A percentile compares a stretch with the other conserved stretches of the same genome.
These are phyloP conservation scores for Dictyophora rubrovolvata DNA, from an alignment of 768 basidiomycete species.

Conservation along the genomic window DNA sequence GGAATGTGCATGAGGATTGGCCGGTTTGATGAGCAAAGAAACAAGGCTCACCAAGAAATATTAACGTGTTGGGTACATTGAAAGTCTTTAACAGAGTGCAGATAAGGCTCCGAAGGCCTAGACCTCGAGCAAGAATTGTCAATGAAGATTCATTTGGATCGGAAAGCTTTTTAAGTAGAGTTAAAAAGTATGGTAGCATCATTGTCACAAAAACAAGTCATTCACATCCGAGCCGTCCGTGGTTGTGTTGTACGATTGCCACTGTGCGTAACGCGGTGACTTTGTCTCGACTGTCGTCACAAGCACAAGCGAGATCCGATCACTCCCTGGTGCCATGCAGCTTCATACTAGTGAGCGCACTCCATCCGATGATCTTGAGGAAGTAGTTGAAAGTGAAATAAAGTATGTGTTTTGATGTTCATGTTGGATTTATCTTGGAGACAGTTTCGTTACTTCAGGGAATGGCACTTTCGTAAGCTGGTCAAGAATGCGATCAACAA, in stretches of 20 bases:
- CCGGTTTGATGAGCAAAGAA: neutral
- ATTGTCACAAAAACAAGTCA: neutral
- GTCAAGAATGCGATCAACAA: neutral
- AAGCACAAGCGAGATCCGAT: no score
- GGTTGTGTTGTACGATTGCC: no score
- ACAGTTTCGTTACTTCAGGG: slow-evolving; percentile 28
- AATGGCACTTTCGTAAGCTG: slow-evolving; percentile 69
- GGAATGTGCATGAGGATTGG: neutral
- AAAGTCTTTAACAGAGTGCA: slow-evolving; percentile 90
- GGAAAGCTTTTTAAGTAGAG: neutral
- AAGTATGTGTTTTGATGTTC: slow-evolving; percentile 32
- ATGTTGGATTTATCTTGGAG: neutral
- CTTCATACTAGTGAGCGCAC: no score
- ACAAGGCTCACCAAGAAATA: slow-evolving; percentile 40
- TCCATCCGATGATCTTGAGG: slow-evolving; percentile 42
- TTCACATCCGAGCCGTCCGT: no score
- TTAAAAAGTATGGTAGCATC: neutral
- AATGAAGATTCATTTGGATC: slow-evolving; percentile 8
- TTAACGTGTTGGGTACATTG: slow-evolving; percentile 71
- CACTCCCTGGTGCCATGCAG: no score
- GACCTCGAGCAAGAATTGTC: slow-evolving; percentile 70
- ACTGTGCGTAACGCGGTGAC: no score
- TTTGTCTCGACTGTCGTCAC: no score
- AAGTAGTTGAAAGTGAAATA: slow-evolving; percentile 50
- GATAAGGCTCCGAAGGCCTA: slow-evolving; percentile 75